Evolutionary conservation across 1,284 basidiomycete species (phyloP).

Genomic region (Rhodotorula sp.): DNA sequence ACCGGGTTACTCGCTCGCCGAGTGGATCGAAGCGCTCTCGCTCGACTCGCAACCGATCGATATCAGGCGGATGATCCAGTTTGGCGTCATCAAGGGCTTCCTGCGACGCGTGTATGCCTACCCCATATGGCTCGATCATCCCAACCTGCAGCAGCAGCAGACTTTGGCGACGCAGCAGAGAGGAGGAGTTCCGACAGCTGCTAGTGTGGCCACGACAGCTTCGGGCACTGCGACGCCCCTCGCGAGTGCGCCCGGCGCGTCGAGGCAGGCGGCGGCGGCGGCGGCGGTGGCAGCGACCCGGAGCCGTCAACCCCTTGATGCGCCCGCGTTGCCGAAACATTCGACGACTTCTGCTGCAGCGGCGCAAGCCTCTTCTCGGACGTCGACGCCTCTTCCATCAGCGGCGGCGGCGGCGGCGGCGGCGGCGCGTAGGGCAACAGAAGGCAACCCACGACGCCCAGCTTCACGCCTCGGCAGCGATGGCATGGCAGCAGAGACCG

Average conservation of each 20-base stretch:
- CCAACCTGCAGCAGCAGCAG: constrained; percentile 3
- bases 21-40: constrained; percentile 82
- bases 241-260: background rate
- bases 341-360: background rate
- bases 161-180: background rate
- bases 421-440: background rate
- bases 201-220: background rate
- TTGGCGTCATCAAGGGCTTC: constrained; percentile 99
- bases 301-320: constrained; percentile 5
- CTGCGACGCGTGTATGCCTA: constrained; percentile 87
- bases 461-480: background rate
- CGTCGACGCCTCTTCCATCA: background rate
- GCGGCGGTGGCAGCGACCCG: no score
- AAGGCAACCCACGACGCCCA: no score
- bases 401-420: background rate
- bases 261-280: background rate
- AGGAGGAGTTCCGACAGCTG: background rate
- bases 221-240: background rate
- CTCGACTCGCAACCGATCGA: constrained; percentile 76
- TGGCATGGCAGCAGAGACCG: background rate
- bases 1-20: constrained; percentile 75
- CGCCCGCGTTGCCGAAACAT: constrained; percentile 4
- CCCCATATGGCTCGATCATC: constrained; percentile 60
- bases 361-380: background rate
- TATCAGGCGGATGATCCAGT: constrained; percentile 89